phyloP scores from a whole-genome alignment of 2,329 filamentous ascomycete genomes.

The Penicillium sp. region DNA sequence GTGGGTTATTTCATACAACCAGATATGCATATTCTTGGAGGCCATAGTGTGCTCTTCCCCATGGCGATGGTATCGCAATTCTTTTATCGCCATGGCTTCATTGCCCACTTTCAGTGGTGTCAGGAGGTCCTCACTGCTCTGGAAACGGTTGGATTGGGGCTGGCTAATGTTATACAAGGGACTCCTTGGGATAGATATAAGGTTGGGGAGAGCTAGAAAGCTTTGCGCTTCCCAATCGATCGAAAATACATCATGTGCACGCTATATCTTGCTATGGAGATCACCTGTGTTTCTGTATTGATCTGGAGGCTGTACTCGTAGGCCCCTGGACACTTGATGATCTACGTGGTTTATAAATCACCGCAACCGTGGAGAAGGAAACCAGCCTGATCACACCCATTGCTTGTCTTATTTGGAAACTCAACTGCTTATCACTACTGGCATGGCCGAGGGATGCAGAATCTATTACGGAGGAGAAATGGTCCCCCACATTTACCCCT shows the following conservation, averaged over 20 bases:
- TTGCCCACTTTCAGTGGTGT: constrained; percentile 15
- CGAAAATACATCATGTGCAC: not conserved
- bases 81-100: constrained; percentile 6
- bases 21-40: constrained; percentile 16
- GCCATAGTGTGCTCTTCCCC: constrained; percentile 14
- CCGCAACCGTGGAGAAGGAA: too few relatives aligned
- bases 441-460: not conserved
- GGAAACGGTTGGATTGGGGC: constrained; percentile 9
- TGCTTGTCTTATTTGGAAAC: too few relatives aligned
- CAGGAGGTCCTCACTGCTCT: constrained; percentile 15
- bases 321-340: too few relatives aligned
- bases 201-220: not conserved
- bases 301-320: too few relatives aligned
- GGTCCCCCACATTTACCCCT: not conserved
- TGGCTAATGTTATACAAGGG: constrained; percentile 11
- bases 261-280: not conserved
- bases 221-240: not conserved
- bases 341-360: too few relatives aligned
- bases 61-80: constrained; percentile 12
- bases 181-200: constrained; percentile 18
- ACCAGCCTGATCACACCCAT: too few relatives aligned
- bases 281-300: too few relatives aligned
- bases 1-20: constrained; percentile 18
- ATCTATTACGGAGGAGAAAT: not conserved
- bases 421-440: not conserved